Conservation (phyloP, 805 yeast species). For the Candida odintsovae region DNA sequence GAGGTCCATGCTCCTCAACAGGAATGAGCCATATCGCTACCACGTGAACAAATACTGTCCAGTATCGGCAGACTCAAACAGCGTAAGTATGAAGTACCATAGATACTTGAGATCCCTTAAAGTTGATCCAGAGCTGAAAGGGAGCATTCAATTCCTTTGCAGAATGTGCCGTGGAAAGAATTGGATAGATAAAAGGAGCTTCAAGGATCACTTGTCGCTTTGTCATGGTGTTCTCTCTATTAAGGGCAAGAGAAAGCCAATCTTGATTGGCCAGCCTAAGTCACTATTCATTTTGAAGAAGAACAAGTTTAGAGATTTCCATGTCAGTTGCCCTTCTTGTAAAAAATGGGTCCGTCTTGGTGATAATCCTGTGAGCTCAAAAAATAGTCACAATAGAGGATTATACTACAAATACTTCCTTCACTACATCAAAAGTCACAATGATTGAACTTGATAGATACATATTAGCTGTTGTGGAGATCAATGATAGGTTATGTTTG, state of each 20-base stretch:
- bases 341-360: slow-evolving; percentile 19
- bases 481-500: background rate
- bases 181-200: slow-evolving; percentile 15
- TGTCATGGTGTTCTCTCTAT: slow-evolving; percentile 20
- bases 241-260: background rate
- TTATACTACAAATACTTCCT: slow-evolving; percentile 19
- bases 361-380: background rate
- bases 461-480: background rate
- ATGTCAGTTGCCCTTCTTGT: slow-evolving; percentile 19
- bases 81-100: slow-evolving; percentile 1
- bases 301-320: slow-evolving; percentile 4
- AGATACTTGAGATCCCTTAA: slow-evolving; percentile 10
- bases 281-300: slow-evolving; percentile 11
- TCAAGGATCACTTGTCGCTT: slow-evolving; percentile 16
- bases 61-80: slow-evolving; percentile 6
- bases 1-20: slow-evolving; percentile 1
- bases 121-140: background rate
- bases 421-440: slow-evolving; percentile 16
- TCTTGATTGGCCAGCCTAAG: slow-evolving; percentile 14
- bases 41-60: slow-evolving; percentile 16
- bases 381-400: slow-evolving; percentile 10
- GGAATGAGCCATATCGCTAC: slow-evolving; percentile 6
- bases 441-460: background rate
- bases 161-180: slow-evolving; percentile 23
- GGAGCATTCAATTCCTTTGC: slow-evolving; percentile 16